These are phyloP conservation scores for Botryotinia narcissicola DNA, from an alignment of 2,329 filamentous ascomycete species.

Conservation along the genomic window DNA sequence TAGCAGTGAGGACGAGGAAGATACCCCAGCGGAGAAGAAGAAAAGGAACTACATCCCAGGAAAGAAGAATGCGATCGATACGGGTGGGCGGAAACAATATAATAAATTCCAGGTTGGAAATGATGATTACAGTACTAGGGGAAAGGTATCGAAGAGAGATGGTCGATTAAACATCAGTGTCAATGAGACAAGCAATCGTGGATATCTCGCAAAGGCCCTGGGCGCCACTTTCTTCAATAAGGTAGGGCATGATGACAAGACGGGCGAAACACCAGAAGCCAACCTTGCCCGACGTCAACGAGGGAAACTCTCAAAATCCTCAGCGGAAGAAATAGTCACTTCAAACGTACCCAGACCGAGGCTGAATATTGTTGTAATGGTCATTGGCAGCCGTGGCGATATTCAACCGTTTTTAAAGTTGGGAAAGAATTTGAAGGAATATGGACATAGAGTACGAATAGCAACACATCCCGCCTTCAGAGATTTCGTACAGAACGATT, in stretches of 20 bases:
- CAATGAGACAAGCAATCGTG: slow-evolving; percentile 65
- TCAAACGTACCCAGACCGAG: slow-evolving; percentile 23
- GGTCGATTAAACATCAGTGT: slow-evolving; percentile 71
- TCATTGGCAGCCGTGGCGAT: slow-evolving; percentile 77
- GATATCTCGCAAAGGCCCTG: slow-evolving; percentile 71
- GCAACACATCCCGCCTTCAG: slow-evolving; percentile 77
- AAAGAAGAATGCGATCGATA: slow-evolving; percentile 9
- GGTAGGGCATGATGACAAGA: slow-evolving; percentile 36
- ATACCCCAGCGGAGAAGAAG: slow-evolving; percentile 10
- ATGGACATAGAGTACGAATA: slow-evolving; percentile 73
- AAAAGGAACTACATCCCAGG: slow-evolving; percentile 7
- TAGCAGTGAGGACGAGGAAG: slow-evolving; percentile 30
- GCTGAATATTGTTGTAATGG: slow-evolving; percentile 79
- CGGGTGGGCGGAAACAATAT: slow-evolving; percentile 38
- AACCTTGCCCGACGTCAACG: slow-evolving; percentile 12
- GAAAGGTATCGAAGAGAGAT: slow-evolving; percentile 64
- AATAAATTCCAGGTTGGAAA: slow-evolving; percentile 60
- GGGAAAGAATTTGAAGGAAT: slow-evolving; percentile 68
- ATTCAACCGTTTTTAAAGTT: slow-evolving; percentile 78
- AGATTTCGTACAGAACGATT: slow-evolving; percentile 71
- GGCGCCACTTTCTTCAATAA: slow-evolving; percentile 62
- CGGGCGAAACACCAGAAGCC: slow-evolving; percentile 20
- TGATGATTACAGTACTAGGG: slow-evolving; percentile 62
- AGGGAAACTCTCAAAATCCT: slow-evolving; percentile 36
- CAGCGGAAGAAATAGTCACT: slow-evolving; percentile 25